A percentile compares a stretch with the other conserved stretches of the same genome.
Conservation (phyloP, 768 basidiomycete genomes). For the Sporobolomyces roseus region DNA sequence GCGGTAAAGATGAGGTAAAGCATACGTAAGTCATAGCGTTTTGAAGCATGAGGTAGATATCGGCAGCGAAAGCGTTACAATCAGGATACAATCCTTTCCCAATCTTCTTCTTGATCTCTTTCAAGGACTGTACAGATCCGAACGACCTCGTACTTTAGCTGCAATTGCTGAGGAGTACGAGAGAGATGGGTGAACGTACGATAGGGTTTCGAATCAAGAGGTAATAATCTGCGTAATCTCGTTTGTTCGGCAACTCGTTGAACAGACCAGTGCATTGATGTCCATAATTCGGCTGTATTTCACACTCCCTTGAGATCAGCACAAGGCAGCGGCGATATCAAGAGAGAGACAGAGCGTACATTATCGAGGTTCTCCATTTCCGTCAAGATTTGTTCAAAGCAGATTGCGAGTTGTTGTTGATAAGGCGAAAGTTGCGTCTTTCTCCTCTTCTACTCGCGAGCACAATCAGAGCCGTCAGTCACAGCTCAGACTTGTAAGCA, state of each 20-base stretch:
- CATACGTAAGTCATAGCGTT: slow-evolving; percentile 40
- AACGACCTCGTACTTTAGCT: background rate
- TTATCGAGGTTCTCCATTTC: slow-evolving; percentile 45
- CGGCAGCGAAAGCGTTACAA: slow-evolving; percentile 41
- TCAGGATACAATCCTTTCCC: slow-evolving; percentile 42
- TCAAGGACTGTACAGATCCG: slow-evolving; percentile 56
- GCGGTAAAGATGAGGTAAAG: too few species aligned
- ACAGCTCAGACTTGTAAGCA: background rate
- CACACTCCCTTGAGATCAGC: background rate
- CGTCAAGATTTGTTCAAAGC: slow-evolving; percentile 48
- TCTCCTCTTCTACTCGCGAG: slow-evolving; percentile 46
- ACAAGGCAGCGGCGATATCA: background rate
- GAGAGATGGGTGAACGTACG: slow-evolving; percentile 14
- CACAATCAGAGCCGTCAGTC: too few species aligned
- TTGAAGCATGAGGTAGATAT: slow-evolving; percentile 80
- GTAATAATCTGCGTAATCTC: slow-evolving; percentile 64
- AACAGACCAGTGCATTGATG: slow-evolving; percentile 56
- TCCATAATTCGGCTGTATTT: slow-evolving; percentile 56
- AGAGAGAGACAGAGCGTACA: slow-evolving; percentile 17
- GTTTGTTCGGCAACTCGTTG: slow-evolving; percentile 71
- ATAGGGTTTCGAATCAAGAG: slow-evolving; percentile 82
- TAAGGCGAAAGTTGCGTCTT: slow-evolving; percentile 40
- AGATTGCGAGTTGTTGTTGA: slow-evolving; percentile 45
- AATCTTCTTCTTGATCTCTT: slow-evolving; percentile 68
- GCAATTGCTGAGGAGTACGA: too few species aligned